Evolutionary conservation across 768 basidiomycete species (phyloP).

Genomic region (Trametes sanguinea): DNA sequence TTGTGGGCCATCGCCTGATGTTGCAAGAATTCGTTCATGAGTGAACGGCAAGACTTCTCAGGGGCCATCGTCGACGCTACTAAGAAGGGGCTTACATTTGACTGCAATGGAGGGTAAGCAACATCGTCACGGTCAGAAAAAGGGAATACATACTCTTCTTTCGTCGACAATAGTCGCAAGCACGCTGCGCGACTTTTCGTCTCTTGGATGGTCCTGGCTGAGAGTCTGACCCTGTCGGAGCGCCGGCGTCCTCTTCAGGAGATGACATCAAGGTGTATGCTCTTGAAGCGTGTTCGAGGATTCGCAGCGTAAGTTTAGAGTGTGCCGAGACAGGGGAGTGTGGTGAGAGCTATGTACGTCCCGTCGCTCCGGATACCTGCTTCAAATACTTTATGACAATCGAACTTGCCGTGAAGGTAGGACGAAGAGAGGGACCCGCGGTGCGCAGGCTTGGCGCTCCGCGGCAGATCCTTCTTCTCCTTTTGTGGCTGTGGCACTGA

Average conservation of each 20-base stretch:
- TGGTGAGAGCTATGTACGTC: no score
- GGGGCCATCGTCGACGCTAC: no score
- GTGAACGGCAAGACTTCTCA: no score
- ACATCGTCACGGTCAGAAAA: neutral
- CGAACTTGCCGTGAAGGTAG: no score
- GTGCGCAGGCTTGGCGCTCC: neutral
- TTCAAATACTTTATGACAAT: no score
- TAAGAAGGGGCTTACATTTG: slow-evolving; percentile 50
- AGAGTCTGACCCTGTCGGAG: neutral
- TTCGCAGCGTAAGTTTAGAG: no score
- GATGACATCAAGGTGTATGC: neutral
- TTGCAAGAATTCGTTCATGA: neutral
- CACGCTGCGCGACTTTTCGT: slow-evolving; percentile 8
- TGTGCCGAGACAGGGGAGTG: no score
- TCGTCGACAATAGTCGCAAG: slow-evolving; percentile 16
- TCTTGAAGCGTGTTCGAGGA: no score
- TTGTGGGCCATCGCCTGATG: slow-evolving; percentile 66
- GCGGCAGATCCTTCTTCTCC: neutral
- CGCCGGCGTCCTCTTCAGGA: neutral
- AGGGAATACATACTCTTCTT: slow-evolving; percentile 11
- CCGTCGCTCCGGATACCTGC: no score
- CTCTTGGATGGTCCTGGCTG: neutral
- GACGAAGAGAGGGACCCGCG: neutral
- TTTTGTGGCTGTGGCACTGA: neutral
- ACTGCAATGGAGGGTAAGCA: slow-evolving; percentile 40